Conservation (phyloP, 805 yeast species). For the Brettanomyces custersianus region DNA sequence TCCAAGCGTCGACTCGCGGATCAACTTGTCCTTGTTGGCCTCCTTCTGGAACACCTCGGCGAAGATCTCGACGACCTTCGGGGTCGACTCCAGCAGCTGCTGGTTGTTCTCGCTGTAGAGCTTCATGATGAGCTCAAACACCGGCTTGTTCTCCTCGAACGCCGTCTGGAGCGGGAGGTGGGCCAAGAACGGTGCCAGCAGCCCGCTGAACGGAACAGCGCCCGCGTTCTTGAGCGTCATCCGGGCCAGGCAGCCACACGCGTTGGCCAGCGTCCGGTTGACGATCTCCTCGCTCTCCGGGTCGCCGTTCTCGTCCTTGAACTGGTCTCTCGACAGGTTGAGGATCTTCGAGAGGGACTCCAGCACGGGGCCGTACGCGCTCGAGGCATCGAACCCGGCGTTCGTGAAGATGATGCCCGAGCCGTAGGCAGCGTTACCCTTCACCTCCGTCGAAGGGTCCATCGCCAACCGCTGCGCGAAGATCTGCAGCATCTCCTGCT, state of each 20-base stretch:
- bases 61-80: conserved; percentile 57
- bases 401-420: conserved; percentile 58
- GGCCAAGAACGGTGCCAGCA: conserved; percentile 62
- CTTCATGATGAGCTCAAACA: conserved; percentile 66
- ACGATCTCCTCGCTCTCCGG: conserved; percentile 74
- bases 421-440: conserved; percentile 95
- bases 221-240: conserved; percentile 66
- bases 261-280: conserved; percentile 83
- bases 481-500: conserved; percentile 60
- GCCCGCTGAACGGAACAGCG: conserved; percentile 68
- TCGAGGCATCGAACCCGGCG: conserved; percentile 45
- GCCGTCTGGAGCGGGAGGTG: conserved; percentile 85
- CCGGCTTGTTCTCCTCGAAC: conserved; percentile 87
- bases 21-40: conserved; percentile 59
- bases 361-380: conserved; percentile 61
- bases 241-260: conserved; percentile 95
- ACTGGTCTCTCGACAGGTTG: conserved; percentile 69
- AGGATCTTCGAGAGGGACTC: conserved; percentile 60
- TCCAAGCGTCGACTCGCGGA: conserved; percentile 69
- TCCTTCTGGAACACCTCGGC: conserved; percentile 68
- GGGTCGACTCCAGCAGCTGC: conserved; percentile 45
- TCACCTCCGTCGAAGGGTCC: conserved; percentile 77
- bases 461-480: conserved; percentile 62
- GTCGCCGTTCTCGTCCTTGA: conserved; percentile 52
- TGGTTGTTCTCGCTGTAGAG: conserved; percentile 52